phyloP scores from a whole-genome alignment of 768 basidiomycete genomes.

The Psilocybe cyanescens region DNA sequence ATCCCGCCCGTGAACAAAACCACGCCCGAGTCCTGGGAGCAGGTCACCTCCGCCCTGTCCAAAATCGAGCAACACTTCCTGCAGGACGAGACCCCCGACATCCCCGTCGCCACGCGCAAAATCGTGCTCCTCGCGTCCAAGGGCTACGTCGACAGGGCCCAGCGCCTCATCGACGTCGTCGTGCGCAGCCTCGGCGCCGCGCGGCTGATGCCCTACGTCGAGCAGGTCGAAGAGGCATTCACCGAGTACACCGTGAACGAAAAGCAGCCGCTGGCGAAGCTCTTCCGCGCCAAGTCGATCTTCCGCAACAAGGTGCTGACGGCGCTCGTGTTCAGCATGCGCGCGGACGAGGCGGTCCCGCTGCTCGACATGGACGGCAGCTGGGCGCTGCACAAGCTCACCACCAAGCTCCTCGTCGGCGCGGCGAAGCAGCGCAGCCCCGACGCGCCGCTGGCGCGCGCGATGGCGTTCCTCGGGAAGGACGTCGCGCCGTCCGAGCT shows the following conservation, averaged over 20 bases:
- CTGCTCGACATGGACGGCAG: background rate
- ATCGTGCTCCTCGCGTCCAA: conserved; percentile 40
- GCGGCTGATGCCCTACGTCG: conserved; percentile 23
- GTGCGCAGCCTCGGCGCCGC: conserved; percentile 2
- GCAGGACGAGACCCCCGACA: conserved; percentile 18
- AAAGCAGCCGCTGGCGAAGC: background rate
- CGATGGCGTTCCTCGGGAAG: no score
- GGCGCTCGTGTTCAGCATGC: background rate
- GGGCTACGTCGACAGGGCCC: conserved; percentile 37
- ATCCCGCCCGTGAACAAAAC: conserved; percentile 26
- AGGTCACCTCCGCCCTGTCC: conserved; percentile 28
- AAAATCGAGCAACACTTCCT: conserved; percentile 23
- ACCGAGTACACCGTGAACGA: background rate
- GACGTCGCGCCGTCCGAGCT: background rate
- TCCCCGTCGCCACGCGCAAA: conserved; percentile 30
- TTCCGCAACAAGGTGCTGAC: background rate
- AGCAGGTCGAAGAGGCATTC: background rate
- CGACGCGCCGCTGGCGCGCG: no score
- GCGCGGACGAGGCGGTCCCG: background rate
- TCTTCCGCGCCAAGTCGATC: background rate
- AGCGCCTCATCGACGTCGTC: conserved; percentile 25
- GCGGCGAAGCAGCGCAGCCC: no score
- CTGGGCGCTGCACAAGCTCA: background rate
- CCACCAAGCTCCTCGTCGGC: background rate
- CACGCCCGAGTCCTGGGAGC: conserved; percentile 1